Evolutionary conservation across 192 early-diverging fungal species (phyloP).

Genomic region (Umbelopsis sp.): DNA sequence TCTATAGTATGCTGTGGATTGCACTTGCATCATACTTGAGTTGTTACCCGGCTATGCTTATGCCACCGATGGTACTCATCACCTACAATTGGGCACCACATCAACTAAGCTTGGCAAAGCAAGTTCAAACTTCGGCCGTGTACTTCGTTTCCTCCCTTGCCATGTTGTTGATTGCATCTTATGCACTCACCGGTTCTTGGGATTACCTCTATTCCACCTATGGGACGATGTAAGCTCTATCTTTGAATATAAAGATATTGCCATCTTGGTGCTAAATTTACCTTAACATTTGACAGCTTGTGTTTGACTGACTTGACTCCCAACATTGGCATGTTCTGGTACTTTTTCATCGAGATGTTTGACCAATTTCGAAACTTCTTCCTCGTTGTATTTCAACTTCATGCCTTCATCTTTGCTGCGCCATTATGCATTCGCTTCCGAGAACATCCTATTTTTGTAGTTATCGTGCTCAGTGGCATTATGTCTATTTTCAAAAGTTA

Average conservation of each 20-base stretch:
- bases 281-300: background rate
- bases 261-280: no score
- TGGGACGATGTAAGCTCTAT: constrained; percentile 67
- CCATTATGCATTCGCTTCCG: constrained; percentile 82
- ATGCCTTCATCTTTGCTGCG: constrained; percentile 85
- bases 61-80: constrained; percentile 58
- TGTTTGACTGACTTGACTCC: constrained; percentile 86
- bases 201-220: constrained; percentile 68
- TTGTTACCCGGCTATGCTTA: constrained; percentile 85
- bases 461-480: constrained; percentile 70
- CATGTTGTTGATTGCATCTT: constrained; percentile 60
- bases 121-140: background rate
- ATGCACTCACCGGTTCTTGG: constrained; percentile 68
- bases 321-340: constrained; percentile 97
- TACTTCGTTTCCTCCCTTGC: constrained; percentile 36
- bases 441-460: constrained; percentile 78
- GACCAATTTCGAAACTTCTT: constrained; percentile 97
- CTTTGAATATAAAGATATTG: no score
- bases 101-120: background rate
- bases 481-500: constrained; percentile 93
- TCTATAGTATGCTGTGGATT: constrained; percentile 66
- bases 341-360: constrained; percentile 99
- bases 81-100: background rate
- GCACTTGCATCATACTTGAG: constrained; percentile 84
- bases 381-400: constrained; percentile 90